A percentile compares a stretch with the other conserved stretches of the same genome.
Evolutionary conservation across 1,284 basidiomycete species (phyloP).

Genomic region (Bondarzewia mesenterica): DNA sequence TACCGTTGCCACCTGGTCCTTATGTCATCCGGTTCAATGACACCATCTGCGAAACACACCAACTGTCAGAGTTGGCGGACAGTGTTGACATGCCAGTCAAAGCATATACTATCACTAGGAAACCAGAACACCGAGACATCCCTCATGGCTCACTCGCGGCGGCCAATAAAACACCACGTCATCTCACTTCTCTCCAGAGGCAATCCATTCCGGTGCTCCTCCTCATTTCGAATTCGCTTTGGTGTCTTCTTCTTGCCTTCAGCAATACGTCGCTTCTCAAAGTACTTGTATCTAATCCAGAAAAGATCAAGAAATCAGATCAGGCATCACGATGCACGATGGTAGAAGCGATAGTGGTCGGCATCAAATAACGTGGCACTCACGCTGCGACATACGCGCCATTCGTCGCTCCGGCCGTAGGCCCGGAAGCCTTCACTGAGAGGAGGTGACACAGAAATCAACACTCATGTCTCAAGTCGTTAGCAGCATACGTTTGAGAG

Average conservation of each 20-base stretch:
- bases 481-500: not conserved
- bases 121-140: too few species aligned
- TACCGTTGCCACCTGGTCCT: too few species aligned
- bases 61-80: too few species aligned
- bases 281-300: conserved; percentile 37
- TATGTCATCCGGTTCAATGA: too few species aligned
- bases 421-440: conserved; percentile 34
- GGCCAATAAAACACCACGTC: not conserved
- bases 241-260: conserved; percentile 41
- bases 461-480: not conserved
- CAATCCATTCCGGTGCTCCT: conserved; percentile 13
- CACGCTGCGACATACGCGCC: conserved; percentile 38
- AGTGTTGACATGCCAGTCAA: too few species aligned
- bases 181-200: not conserved
- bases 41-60: too few species aligned
- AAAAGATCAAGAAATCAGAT: not conserved
- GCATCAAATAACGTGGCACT: conserved; percentile 15
- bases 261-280: conserved; percentile 37
- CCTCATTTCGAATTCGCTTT: conserved; percentile 29
- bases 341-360: not conserved
- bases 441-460: not conserved
- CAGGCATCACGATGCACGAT: not conserved
- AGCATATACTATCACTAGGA: too few species aligned
- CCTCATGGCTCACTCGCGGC: not conserved
- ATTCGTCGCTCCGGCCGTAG: conserved; percentile 31